These are phyloP conservation scores for Hypoxylon sp. DNA, from an alignment of 2,329 filamentous ascomycete species.

Conservation along the genomic window DNA sequence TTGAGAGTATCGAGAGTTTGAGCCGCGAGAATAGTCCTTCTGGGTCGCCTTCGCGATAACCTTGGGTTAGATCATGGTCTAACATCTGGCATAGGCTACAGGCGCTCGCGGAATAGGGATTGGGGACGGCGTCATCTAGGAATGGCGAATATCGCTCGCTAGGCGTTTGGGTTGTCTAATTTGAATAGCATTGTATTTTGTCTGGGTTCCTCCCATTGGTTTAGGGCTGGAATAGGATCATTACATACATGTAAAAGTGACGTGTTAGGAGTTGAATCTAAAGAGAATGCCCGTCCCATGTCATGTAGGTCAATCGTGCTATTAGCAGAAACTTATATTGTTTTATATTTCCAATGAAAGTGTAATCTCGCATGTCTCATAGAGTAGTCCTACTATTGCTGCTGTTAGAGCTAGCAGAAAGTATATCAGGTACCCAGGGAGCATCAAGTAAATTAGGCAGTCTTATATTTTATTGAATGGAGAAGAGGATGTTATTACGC, in stretches of 20 bases:
- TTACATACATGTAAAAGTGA: conserved; percentile 13
- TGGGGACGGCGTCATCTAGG: conserved; percentile 24
- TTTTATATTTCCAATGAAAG: not conserved
- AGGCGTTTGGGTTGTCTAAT: conserved; percentile 25
- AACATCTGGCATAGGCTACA: not conserved
- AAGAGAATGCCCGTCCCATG: not conserved
- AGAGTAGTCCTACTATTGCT: not conserved
- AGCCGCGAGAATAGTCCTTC: conserved; percentile 62
- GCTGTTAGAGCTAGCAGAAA: not conserved
- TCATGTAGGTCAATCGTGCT: not conserved
- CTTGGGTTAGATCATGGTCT: not conserved
- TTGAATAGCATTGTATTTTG: conserved; percentile 26
- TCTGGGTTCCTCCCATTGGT: not conserved
- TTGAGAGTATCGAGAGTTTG: conserved; percentile 67
- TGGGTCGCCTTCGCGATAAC: conserved; percentile 42
- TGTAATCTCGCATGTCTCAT: not conserved
- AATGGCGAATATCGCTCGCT: conserved; percentile 23
- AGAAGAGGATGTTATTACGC: not conserved
- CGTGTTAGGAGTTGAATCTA: conserved; percentile 1
- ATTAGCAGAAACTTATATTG: not conserved
- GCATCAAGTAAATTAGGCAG: not conserved
- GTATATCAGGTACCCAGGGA: not conserved
- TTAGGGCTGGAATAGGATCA: conserved; percentile 9
- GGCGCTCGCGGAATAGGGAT: conserved; percentile 2
- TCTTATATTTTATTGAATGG: not conserved